These are phyloP conservation scores for Beauveria australis DNA, from an alignment of 2,329 filamentous ascomycete genomes.

Conservation along the genomic window DNA sequence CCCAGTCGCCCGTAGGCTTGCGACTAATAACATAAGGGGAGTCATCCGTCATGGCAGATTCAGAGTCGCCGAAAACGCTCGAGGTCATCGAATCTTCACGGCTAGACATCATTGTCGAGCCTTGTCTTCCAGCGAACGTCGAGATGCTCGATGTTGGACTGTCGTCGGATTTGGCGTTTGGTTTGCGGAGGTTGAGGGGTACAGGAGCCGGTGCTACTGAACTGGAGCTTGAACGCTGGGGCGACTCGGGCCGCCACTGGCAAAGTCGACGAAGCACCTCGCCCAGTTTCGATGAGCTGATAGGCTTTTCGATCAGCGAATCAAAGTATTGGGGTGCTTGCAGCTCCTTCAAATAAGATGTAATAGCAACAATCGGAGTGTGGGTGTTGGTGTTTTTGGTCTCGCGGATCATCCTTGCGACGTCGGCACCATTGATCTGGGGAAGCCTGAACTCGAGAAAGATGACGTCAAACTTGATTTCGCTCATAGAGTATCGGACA, in stretches of 20 bases:
- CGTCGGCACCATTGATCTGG: slow-evolving; percentile 88
- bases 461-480: slow-evolving; percentile 98
- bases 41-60: slow-evolving; percentile 71
- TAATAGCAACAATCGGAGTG: slow-evolving; percentile 93
- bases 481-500: slow-evolving; percentile 86
- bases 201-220: slow-evolving; percentile 47
- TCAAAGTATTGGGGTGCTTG: slow-evolving; percentile 95
- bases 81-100: slow-evolving; percentile 84
- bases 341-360: slow-evolving; percentile 94
- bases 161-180: slow-evolving; percentile 56
- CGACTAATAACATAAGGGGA: slow-evolving; percentile 67
- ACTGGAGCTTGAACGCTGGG: slow-evolving; percentile 34
- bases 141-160: slow-evolving; percentile 79
- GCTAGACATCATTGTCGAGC: slow-evolving; percentile 72
- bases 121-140: slow-evolving; percentile 58
- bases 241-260: slow-evolving; percentile 77
- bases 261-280: slow-evolving; percentile 83
- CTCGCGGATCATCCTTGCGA: slow-evolving; percentile 95
- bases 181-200: slow-evolving; percentile 57
- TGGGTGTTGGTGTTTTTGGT: slow-evolving; percentile 92
- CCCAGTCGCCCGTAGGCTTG: slow-evolving; percentile 70
- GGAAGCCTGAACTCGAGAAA: slow-evolving; percentile 96
- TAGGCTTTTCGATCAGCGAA: slow-evolving; percentile 90
- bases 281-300: slow-evolving; percentile 81
- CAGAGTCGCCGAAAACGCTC: slow-evolving; percentile 79